Evolutionary conservation across 306 rosid species (phyloP).

Genomic region (Rosa persica): DNA sequence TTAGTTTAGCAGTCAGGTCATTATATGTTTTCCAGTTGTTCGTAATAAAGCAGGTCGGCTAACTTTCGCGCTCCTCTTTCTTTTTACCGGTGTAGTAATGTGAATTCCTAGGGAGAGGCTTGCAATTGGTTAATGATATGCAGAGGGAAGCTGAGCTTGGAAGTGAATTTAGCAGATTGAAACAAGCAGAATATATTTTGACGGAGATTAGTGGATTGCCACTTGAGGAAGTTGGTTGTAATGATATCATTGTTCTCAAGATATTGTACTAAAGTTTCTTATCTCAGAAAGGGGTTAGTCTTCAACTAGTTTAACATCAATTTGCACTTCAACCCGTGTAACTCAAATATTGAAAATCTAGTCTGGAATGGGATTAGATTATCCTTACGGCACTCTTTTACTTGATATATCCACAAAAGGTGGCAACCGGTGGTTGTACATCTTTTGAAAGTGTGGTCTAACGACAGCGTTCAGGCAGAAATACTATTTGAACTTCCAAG

Average conservation of each 20-base stretch:
- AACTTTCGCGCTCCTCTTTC: constrained; percentile 23
- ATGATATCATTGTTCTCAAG: not conserved
- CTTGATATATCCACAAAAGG: not conserved
- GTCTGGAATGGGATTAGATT: not conserved
- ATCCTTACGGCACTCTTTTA: not conserved
- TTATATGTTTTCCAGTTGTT: constrained; percentile 31
- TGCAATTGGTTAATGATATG: constrained; percentile 34
- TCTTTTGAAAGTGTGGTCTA: not conserved
- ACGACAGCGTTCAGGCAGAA: not conserved
- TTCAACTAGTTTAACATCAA: not conserved
- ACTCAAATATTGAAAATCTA: not conserved
- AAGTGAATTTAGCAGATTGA: constrained; percentile 4
- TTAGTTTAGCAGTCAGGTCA: constrained; percentile 33
- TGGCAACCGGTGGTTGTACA: not conserved
- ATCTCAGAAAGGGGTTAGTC: not conserved
- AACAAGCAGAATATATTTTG: constrained; percentile 12
- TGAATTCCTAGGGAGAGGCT: constrained; percentile 18
- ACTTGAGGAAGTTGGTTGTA: too few relatives aligned
- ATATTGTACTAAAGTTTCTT: not conserved
- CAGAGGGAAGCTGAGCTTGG: constrained; percentile 19
- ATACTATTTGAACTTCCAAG: not conserved
- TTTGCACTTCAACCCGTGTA: not conserved
- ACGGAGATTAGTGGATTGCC: constrained; percentile 28
- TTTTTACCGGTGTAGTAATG: constrained; percentile 19
- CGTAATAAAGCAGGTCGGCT: constrained; percentile 43